Percentiles rank a stretch among this genome's conserved stretches.
These are phyloP conservation scores for Corchorus capsularis DNA, from an alignment of 345 rosid genomes.

Conservation along the genomic window DNA sequence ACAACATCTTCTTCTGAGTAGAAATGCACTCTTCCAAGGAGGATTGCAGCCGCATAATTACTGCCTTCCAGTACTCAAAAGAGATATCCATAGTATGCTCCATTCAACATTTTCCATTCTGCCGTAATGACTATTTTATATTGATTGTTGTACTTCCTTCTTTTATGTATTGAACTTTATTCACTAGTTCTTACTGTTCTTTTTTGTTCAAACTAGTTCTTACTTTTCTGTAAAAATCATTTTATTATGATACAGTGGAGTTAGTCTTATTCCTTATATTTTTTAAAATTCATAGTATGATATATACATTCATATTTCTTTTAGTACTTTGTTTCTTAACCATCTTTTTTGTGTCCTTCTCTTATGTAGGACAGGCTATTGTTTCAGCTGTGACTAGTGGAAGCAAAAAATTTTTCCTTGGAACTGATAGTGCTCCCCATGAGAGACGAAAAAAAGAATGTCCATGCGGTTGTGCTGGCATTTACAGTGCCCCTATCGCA, in stretches of 20 bases:
- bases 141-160: background rate
- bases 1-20: slow-evolving; percentile 89
- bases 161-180: background rate
- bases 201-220: background rate
- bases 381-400: slow-evolving; percentile 92
- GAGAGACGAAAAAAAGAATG: slow-evolving; percentile 79
- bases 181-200: background rate
- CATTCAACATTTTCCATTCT: background rate
- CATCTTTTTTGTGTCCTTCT: slow-evolving; percentile 13
- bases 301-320: background rate
- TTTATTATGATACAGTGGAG: background rate
- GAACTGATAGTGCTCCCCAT: slow-evolving; percentile 99
- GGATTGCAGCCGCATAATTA: slow-evolving; percentile 92
- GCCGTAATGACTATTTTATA: background rate
- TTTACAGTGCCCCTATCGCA: slow-evolving; percentile 74
- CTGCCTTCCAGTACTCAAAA: slow-evolving; percentile 93
- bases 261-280: background rate
- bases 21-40: slow-evolving; percentile 92
- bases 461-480: slow-evolving; percentile 93
- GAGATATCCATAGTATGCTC: slow-evolving; percentile 82
- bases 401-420: slow-evolving; percentile 82
- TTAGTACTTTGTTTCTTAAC: background rate
- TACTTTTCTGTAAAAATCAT: background rate
- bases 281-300: background rate
- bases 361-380: slow-evolving; percentile 72